phyloP scores from a whole-genome alignment of 345 rosid species.

The Eucalyptus erythrocorys region DNA sequence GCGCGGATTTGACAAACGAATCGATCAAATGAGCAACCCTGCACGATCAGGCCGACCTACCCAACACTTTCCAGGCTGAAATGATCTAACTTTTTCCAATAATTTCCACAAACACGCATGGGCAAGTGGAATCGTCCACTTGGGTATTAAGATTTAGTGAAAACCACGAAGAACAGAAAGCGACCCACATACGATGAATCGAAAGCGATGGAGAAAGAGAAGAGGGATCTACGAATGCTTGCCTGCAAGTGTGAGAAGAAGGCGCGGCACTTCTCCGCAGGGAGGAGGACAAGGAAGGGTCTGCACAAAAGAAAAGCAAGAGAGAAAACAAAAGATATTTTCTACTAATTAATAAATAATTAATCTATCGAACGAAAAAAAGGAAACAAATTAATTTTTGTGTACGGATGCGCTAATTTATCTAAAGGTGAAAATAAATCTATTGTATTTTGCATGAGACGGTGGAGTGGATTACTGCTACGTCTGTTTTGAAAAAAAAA shows the following conservation, averaged over 20 bases:
- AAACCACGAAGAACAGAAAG: neutral
- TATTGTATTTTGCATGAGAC: neutral
- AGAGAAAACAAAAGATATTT: neutral
- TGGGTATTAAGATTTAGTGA: neutral
- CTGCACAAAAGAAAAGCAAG: neutral
- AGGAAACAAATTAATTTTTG: neutral
- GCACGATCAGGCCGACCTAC: neutral
- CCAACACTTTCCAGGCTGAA: neutral
- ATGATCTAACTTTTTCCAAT: neutral
- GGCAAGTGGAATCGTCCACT: neutral
- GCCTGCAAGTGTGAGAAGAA: neutral
- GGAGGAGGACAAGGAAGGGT: neutral
- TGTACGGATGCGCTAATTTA: neutral
- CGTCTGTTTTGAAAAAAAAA: too few relatives aligned
- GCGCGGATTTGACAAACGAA: neutral
- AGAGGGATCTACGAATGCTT: neutral
- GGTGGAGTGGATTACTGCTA: neutral
- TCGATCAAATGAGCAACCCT: neutral
- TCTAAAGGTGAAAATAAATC: neutral
- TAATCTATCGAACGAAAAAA: neutral
- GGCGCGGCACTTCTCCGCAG: neutral
- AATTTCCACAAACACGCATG: neutral
- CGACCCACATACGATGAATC: neutral
- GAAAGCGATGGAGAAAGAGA: neutral
- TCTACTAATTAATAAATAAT: neutral